Percentiles rank a stretch among this genome's conserved stretches.
Evolutionary conservation across 2,329 filamentous ascomycete genomes (phyloP).

Genomic region (Alternaria viburni): DNA sequence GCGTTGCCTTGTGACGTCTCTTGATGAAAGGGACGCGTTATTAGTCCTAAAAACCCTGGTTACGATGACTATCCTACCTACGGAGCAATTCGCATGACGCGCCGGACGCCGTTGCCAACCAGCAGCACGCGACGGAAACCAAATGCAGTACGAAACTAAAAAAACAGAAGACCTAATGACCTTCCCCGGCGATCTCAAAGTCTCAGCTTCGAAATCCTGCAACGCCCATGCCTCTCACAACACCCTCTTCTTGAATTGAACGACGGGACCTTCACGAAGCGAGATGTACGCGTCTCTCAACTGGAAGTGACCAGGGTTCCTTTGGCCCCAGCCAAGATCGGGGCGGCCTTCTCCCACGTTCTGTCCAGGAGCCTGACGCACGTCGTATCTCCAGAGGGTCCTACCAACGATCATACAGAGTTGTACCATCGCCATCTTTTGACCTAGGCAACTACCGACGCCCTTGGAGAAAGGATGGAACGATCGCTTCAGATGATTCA

Average conservation of each 20-base stretch:
- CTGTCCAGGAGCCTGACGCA: neutral
- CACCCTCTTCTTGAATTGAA: slow-evolving; percentile 1
- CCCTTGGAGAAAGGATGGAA: slow-evolving; percentile 30
- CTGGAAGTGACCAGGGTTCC: neutral
- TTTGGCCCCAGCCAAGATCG: neutral
- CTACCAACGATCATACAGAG: neutral
- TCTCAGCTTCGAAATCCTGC: neutral
- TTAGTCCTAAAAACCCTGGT: neutral
- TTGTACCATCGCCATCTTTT: slow-evolving; percentile 26
- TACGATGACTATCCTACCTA: neutral
- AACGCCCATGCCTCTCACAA: neutral
- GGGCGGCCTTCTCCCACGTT: neutral
- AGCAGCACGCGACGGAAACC: neutral
- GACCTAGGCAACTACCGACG: slow-evolving; percentile 31
- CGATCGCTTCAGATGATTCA: slow-evolving; percentile 12
- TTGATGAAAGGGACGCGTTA: neutral
- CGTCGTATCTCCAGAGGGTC: neutral
- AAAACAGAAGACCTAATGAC: neutral
- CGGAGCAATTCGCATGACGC: neutral
- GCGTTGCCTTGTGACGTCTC: neutral
- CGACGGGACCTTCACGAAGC: neutral
- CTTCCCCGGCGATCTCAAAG: neutral
- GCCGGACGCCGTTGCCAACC: neutral
- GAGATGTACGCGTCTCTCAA: neutral
- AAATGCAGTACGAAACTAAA: neutral